Percentiles rank a stretch among this genome's conserved stretches.
These are phyloP conservation scores for Neopestalotiopsis clavispora DNA, from an alignment of 2,329 filamentous ascomycete genomes.

Conservation along the genomic window DNA sequence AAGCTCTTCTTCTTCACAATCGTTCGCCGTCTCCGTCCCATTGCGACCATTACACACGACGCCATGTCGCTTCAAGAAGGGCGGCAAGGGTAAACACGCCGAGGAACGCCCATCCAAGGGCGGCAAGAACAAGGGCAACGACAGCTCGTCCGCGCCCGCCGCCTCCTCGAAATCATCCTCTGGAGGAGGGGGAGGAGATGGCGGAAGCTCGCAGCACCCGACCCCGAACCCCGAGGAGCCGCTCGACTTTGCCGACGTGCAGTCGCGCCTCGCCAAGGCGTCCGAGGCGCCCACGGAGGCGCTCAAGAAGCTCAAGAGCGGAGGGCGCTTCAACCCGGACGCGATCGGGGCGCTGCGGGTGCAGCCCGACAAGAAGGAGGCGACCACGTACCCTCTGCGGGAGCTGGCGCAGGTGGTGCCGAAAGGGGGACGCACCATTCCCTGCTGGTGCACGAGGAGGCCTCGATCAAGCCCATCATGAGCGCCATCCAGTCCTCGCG, in stretches of 20 bases:
- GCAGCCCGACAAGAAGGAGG: conserved; percentile 34
- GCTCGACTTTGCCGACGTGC: conserved; percentile 54
- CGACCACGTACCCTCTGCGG: conserved; percentile 50
- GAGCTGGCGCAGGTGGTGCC: conserved; percentile 61
- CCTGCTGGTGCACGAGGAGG: conserved; percentile 44
- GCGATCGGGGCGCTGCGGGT: conserved; percentile 52
- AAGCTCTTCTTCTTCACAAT: background rate
- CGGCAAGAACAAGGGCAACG: background rate
- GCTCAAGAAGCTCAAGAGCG: conserved; percentile 48
- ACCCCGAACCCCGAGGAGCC: conserved; percentile 46
- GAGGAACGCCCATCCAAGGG: background rate
- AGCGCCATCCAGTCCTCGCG: conserved; percentile 55
- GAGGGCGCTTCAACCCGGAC: conserved; percentile 58
- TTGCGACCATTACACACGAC: conserved; percentile 16
- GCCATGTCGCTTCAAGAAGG: conserved; percentile 11
- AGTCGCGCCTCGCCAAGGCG: conserved; percentile 45
- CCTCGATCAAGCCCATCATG: conserved; percentile 59
- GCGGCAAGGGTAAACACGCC: conserved; percentile 8
- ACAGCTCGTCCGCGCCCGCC: background rate
- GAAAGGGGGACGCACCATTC: conserved; percentile 44
- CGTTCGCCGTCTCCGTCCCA: background rate
- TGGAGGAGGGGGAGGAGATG: background rate
- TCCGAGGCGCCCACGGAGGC: conserved; percentile 46
- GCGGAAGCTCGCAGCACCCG: conserved; percentile 28
- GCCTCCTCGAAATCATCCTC: background rate